These are phyloP conservation scores for Symbiodinium pilosum DNA, from an alignment of 73 alveolate species.

Conservation along the genomic window DNA sequence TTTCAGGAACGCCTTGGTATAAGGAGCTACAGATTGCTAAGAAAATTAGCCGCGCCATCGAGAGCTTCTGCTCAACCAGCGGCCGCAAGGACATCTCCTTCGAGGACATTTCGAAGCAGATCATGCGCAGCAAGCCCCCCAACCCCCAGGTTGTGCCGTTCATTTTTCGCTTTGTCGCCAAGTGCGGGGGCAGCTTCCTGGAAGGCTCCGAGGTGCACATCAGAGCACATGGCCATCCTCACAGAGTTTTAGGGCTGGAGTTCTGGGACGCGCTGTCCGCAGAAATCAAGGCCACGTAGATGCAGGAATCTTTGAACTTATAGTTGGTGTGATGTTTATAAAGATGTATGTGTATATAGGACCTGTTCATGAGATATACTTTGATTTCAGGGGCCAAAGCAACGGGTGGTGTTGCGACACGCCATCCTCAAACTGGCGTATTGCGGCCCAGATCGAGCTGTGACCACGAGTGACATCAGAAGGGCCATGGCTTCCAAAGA, in stretches of 20 bases:
- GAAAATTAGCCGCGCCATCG: background rate
- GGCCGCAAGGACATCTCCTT: background rate
- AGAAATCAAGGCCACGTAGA: background rate
- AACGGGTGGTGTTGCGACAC: background rate
- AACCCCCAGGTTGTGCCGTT: background rate
- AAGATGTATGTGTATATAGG: too few relatives aligned
- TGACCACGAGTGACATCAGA: background rate
- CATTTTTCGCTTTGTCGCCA: background rate
- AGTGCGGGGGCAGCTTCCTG: background rate
- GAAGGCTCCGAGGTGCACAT: background rate
- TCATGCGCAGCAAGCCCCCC: background rate
- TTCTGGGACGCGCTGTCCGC: background rate
- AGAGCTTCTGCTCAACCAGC: background rate
- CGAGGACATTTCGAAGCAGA: background rate
- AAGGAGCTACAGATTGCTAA: background rate
- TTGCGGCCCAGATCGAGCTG: background rate
- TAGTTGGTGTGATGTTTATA: too few relatives aligned
- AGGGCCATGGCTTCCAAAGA: background rate
- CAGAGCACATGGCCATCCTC: background rate
- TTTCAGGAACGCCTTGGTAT: too few relatives aligned
- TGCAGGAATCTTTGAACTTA: too few relatives aligned
- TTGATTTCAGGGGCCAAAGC: background rate
- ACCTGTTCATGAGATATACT: too few relatives aligned
- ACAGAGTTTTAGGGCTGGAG: background rate
- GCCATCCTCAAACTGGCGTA: background rate